phyloP scores from a whole-genome alignment of 2,329 filamentous ascomycete genomes.

The Aspergillus latus region DNA sequence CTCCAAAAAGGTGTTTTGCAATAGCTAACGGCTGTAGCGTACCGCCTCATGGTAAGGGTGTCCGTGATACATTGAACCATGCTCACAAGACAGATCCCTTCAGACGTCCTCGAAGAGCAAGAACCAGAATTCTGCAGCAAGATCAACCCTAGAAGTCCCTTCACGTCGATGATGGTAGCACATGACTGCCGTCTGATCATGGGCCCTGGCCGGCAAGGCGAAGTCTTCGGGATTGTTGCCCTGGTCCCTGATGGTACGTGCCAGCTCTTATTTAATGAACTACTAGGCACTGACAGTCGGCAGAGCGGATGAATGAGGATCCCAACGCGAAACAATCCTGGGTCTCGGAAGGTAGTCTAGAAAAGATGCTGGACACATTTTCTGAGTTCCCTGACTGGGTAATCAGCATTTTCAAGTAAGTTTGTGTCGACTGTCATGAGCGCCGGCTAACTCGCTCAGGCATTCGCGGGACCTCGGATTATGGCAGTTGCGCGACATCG shows the following conservation, averaged over 20 bases:
- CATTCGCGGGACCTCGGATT: constrained; percentile 21
- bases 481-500: constrained; percentile 21
- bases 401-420: constrained; percentile 10
- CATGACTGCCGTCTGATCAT: constrained; percentile 47
- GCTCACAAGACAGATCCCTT: constrained; percentile 5
- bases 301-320: constrained; percentile 7
- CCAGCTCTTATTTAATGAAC: too few species aligned
- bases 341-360: constrained; percentile 7
- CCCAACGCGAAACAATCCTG: constrained; percentile 2
- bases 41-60: constrained; percentile 7
- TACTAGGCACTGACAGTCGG: background rate
- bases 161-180: constrained; percentile 50
- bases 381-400: constrained; percentile 12
- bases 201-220: constrained; percentile 45
- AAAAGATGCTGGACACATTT: constrained; percentile 15
- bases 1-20: background rate
- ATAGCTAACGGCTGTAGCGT: constrained; percentile 2
- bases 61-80: background rate
- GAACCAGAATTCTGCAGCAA: constrained; percentile 26
- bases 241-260: constrained; percentile 42
- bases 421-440: background rate
- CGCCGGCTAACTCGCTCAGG: background rate
- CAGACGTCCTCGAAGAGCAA: constrained; percentile 1
- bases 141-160: constrained; percentile 40
- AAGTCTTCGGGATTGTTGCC: constrained; percentile 46